Evolutionary conservation across 2,329 filamentous ascomycete genomes (phyloP).

Genomic region (Zymoseptoria passerinii): DNA sequence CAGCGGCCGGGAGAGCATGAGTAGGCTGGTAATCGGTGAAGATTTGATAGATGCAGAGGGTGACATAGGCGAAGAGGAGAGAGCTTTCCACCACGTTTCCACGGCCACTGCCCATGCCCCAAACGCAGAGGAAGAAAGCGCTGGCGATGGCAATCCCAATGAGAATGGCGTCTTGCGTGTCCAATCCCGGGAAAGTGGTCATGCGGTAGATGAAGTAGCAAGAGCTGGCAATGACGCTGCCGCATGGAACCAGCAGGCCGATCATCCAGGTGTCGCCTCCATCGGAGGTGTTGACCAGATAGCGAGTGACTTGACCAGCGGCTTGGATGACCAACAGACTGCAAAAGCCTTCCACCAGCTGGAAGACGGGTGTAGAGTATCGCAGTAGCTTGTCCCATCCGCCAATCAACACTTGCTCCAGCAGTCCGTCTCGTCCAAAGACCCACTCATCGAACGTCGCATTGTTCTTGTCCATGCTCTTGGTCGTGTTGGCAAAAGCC

Average conservation of each 20-base stretch:
- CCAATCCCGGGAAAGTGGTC: constrained; percentile 84
- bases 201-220: constrained; percentile 96
- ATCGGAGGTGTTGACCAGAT: constrained; percentile 80
- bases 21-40: constrained; percentile 96
- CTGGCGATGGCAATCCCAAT: constrained; percentile 91
- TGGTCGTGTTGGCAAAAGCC: constrained; percentile 34
- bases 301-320: constrained; percentile 85
- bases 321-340: constrained; percentile 93
- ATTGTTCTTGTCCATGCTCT: constrained; percentile 35
- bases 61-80: constrained; percentile 89
- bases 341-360: constrained; percentile 92
- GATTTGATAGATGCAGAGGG: constrained; percentile 98
- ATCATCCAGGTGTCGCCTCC: constrained; percentile 97
- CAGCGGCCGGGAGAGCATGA: constrained; percentile 37
- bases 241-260: constrained; percentile 74
- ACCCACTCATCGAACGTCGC: constrained; percentile 73
- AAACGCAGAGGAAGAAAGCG: constrained; percentile 83
- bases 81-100: constrained; percentile 95
- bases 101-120: constrained; percentile 86
- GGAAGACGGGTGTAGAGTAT: constrained; percentile 91
- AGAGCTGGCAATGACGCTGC: constrained; percentile 84
- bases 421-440: constrained; percentile 74
- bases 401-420: constrained; percentile 73
- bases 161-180: constrained; percentile 82
- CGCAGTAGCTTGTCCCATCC: constrained; percentile 80